Evolutionary conservation across 805 yeast species (phyloP).

Genomic region (Kluyveromyces nonfermentans): DNA sequence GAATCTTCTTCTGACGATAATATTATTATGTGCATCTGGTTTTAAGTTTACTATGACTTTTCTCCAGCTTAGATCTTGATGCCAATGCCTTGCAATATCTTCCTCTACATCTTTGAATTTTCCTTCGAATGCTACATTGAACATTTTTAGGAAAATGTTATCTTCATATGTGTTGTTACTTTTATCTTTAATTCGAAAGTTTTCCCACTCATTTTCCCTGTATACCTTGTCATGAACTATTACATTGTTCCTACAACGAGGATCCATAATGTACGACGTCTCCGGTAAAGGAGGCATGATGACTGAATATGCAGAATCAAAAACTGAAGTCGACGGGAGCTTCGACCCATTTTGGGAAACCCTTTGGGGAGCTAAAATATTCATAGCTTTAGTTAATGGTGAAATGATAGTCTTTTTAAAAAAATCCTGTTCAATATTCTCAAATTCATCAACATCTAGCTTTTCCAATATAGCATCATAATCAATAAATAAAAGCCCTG

Average conservation of each 20-base stretch:
- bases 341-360: constrained; percentile 13
- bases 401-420: constrained; percentile 25
- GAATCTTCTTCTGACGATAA: constrained; percentile 60
- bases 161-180: constrained; percentile 13
- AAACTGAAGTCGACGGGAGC: constrained; percentile 57
- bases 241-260: constrained; percentile 44
- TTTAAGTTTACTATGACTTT: constrained; percentile 56
- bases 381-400: constrained; percentile 39
- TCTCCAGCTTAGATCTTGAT: constrained; percentile 59
- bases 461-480: constrained; percentile 38
- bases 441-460: constrained; percentile 9
- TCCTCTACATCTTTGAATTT: constrained; percentile 39
- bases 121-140: constrained; percentile 22
- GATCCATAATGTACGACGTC: constrained; percentile 50
- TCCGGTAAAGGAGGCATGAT: constrained; percentile 67
- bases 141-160: constrained; percentile 28
- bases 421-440: constrained; percentile 9
- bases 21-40: constrained; percentile 74
- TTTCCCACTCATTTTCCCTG: constrained; percentile 41
- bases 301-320: constrained; percentile 60
- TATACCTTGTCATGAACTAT: constrained; percentile 66
- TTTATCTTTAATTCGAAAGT: constrained; percentile 6
- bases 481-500: constrained; percentile 59
- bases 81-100: constrained; percentile 60
- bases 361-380: constrained; percentile 34